Evolutionary conservation across 495 filamentous ascomycete genomes (phyloP), one percentile per base, ranked within the genome.

Genomic region (Parathielavia hyrcaniae): DNA sequence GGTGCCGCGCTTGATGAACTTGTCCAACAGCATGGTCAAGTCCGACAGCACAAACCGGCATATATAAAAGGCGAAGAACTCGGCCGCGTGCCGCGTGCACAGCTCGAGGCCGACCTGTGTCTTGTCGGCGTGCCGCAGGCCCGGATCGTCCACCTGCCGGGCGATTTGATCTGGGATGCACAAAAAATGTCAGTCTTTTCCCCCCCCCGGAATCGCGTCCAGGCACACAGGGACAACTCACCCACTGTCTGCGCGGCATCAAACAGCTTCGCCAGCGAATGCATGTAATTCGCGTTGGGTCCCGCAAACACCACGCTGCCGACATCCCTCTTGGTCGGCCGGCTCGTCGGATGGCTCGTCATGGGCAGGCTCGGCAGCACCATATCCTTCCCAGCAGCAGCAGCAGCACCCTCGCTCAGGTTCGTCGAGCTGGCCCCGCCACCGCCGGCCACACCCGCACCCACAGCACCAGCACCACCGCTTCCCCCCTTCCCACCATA

Each of bases 121-220:
- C 62, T 85, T 87, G 54, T 83, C 80, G 30, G 78, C 78, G 59
- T 92, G 89, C 64, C 87, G 87, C 41, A 96, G 79, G 13, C 90
- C 89, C 12, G 90, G 91, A 70, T 95, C 92, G 68, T 98, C 93
- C 41, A 96, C 90, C 75, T 96, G 91, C 50, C 92, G 89, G 19
- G 90, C 88, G 67, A 98, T 91, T 82, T 93, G 90, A 79, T 98
- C 93, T 97, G 63, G n/a, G n/a, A n/a, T n/a, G n/a, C n/a, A n/a
- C 38, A 39, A 46, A 46, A 26, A 9, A 34, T 11, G 26, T 49
- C 16, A 34, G 46, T n/a, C 23, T 14, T 32, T 11, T 23, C n/a
- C 9, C 12, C n/a, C 13, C 30, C 20, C 20, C 13, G 22, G 44
- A 6, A 22, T 26, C 41, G 30, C 34, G 30, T n/a, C 23, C 35